Evolutionary conservation across 129 eudicot species (phyloP), one percentile per base, ranked within the genome.

Genomic region (Chrysanthemum seticuspe): DNA sequence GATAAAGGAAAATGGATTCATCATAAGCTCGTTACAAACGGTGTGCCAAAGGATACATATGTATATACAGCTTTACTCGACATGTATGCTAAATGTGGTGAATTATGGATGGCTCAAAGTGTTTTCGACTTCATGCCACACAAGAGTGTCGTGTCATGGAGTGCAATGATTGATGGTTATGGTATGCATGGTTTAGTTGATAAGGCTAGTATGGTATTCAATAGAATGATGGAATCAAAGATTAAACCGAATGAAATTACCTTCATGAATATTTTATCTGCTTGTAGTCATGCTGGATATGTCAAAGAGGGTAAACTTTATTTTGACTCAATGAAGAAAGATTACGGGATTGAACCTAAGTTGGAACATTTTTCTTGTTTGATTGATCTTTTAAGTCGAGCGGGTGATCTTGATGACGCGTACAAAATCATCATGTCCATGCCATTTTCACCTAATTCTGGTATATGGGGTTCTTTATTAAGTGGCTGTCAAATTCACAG

Each of bases 71-170:
- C 95, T 82, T 62, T 91, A 70, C 71, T 78, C 0, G 88, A 91
- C 48, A 91, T 91, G 97, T 91, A 91, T 58, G 95, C 92, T 3
- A 86, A 89, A 68, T 88, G 95, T 55, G 97, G 96, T 51, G 89
- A 91, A 63, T 82, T 91, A 49, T 44, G 27, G 56, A 80, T 78
- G 85, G 95, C 92, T 53, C 78, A 70, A 23, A 52, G 70, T 18
- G 79, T 91, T 74, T 91, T 91, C n/a, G 83, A 91, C 67, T 55
- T 64, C 56, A 84, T 86, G 88, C 51, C 71, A 34, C 79, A 82
- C 55, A 74, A 79, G 53, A 90, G 80, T 48, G 84, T 87, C 5
- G 95, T 87, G 10, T 81, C 97, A 1, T 87, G 95, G 91, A 87
- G 97, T 82, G 88, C 85, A 15, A 85, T 90, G 87, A 82, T 90